A percentile compares a stretch with the other conserved stretches of the same genome.
phyloP scores from a whole-genome alignment of 495 filamentous ascomycete genomes.

The Echria macrotheca region DNA sequence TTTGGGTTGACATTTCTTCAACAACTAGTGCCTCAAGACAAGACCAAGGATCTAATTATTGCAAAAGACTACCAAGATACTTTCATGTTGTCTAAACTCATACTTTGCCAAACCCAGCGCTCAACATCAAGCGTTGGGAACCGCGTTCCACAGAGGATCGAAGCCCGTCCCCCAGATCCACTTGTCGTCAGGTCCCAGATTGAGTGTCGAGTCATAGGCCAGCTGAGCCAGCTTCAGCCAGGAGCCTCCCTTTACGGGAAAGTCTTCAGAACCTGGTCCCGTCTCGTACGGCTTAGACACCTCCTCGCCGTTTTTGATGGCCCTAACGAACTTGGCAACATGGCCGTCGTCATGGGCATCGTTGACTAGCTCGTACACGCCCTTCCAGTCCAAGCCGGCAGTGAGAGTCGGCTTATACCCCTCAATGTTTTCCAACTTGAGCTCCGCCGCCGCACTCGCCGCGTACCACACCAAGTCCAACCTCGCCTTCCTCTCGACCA shows the following conservation, averaged over 20 bases:
- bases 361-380: constrained; percentile 25
- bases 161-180: constrained; percentile 44
- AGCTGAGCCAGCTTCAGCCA: constrained; percentile 35
- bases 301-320: constrained; percentile 31
- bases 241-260: constrained; percentile 26
- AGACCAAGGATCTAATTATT: no score
- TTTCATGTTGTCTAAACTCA: no score
- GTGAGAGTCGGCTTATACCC: constrained; percentile 2
- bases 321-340: constrained; percentile 32
- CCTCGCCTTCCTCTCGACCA: constrained; percentile 36
- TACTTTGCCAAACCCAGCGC: no score
- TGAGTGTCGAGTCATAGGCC: constrained; percentile 25
- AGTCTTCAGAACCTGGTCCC: constrained; percentile 1
- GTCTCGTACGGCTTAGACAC: constrained; percentile 18
- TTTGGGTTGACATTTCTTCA: no score
- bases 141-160: constrained; percentile 18
- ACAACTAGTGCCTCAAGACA: no score
- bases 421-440: constrained; percentile 10
- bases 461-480: constrained; percentile 34
- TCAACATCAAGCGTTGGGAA: neutral
- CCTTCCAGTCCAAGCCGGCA: constrained; percentile 24
- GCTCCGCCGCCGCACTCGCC: constrained; percentile 18
- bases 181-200: constrained; percentile 24
- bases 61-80: no score
- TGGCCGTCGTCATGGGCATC: constrained; percentile 37